Base-by-base conservation (phyloP, 495 filamentous ascomycete genomes). In the Hypoxylon trugodes region DNA sequence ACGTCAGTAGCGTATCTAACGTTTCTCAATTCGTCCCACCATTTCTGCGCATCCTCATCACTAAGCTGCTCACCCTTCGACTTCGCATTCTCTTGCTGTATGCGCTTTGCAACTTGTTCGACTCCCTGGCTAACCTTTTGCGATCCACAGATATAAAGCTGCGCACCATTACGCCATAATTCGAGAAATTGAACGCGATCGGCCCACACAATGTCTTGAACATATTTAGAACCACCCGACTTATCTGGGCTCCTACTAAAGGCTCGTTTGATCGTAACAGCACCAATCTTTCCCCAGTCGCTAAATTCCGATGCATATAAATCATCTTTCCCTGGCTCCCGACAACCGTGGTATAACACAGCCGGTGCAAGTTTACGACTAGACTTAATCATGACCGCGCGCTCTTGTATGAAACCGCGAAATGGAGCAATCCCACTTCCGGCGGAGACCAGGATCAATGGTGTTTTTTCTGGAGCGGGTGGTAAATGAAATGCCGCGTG, bases 401-500 rank as follows among this genome's bases (percentile, higher is more conserved):
- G 83, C 50, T 90, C 84, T 71, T 87, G 81, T 9, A 88, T 62
- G 65, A 89, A 89, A 8, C 84, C 85, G 3, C 84, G 82, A 77
- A 89, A 86, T 1, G 87, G 87, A 1, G 86, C 86, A 19, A 89
- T 73, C 0, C 87, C 50, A 68, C 84, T 38, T 72, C 85, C 15
- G 2, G 74, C 73, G 18, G 82, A 81, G 38, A 87, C 72, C 77
- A 89, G 86, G 60, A 89, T 85, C 63, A 90, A 75, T 0, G 89
- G 87, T 0, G 81, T 71, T 4, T 38, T 80, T 8, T 77, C 74
- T 0, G 82, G 71, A 65, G 86, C 81, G 0, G 70, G 43, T 1
- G 88, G 88, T 0, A 87, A 78, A 47, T 84, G 85, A 78, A 91
- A 91, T 55, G 85, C 76, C 72, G 78, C 80, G 42, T 89, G 82